These are phyloP conservation scores for Daedalea quercina DNA, from an alignment of 768 basidiomycete genomes.

Conservation along the genomic window DNA sequence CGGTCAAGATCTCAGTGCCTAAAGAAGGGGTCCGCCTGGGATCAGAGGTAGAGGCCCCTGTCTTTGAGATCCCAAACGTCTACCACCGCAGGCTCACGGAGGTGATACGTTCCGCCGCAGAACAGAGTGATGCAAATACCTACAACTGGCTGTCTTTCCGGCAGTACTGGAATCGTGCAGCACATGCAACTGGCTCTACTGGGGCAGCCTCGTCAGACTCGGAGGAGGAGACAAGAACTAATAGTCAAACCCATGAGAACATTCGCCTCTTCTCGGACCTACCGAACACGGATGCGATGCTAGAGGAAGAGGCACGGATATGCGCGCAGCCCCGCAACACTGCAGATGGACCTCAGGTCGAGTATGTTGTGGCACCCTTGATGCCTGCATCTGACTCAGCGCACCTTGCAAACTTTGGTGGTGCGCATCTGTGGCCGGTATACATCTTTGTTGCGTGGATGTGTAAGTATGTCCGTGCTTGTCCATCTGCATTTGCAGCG, in stretches of 20 bases:
- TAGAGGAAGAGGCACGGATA: conserved; percentile 8
- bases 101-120: conserved; percentile 1
- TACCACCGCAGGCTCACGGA: conserved; percentile 17
- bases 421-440: conserved; percentile 29
- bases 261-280: conserved; percentile 13
- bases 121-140: background rate
- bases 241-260: background rate
- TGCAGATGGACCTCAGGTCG: background rate
- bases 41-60: conserved; percentile 24
- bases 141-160: conserved; percentile 6
- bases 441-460: conserved; percentile 33
- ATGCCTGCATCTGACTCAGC: conserved; percentile 23
- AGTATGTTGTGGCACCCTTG: conserved; percentile 8
- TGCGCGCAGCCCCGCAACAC: conserved; percentile 4
- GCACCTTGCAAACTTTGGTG: conserved; percentile 20
- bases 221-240: background rate
- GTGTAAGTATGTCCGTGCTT: conserved; percentile 32
- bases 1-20: conserved; percentile 19
- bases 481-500: conserved; percentile 9
- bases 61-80: conserved; percentile 23
- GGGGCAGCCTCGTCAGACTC: no score
- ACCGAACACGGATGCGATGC: conserved; percentile 8
- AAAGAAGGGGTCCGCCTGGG: conserved; percentile 3
- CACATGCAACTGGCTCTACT: no score
- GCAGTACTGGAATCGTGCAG: conserved; percentile 1